phyloP scores from a whole-genome alignment of 768 basidiomycete species.

The Mycena vitilis region DNA sequence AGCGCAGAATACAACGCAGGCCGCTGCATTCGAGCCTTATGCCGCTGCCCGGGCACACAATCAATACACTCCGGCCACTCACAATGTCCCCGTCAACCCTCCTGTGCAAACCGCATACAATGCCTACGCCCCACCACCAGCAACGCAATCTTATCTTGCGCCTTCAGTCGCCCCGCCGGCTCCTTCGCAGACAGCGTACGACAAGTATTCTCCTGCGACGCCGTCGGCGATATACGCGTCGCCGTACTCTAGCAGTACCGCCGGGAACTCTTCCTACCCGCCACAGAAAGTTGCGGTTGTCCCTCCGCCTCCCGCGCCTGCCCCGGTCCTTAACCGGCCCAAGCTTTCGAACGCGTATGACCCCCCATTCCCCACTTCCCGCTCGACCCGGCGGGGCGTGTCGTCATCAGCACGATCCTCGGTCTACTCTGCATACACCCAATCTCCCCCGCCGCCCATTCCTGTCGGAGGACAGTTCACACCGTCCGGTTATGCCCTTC shows the following conservation, averaged over 20 bases:
- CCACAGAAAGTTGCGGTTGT: conserved; percentile 41
- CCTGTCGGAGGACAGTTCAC: conserved; percentile 25
- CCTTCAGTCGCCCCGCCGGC: conserved; percentile 34
- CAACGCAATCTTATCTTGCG: conserved; percentile 40
- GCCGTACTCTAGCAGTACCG: conserved; percentile 29
- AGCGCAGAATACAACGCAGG: conserved; percentile 29
- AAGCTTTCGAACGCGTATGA: conserved; percentile 81
- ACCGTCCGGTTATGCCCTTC: conserved; percentile 33
- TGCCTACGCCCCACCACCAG: conserved; percentile 49
- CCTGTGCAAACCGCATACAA: conserved; percentile 41
- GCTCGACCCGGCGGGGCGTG: conserved; percentile 47
- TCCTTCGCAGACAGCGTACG: conserved; percentile 31
- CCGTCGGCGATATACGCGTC: conserved; percentile 45
- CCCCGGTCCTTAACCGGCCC: conserved; percentile 66
- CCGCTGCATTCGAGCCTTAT: conserved; percentile 30
- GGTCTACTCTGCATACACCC: conserved; percentile 37
- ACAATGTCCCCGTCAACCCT: conserved; percentile 29
- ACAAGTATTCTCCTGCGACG: conserved; percentile 36
- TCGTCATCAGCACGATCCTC: conserved; percentile 43
- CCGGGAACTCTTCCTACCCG: conserved; percentile 35
- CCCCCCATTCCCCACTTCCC: conserved; percentile 73
- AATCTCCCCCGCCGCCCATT: conserved; percentile 29
- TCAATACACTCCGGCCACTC: conserved; percentile 29
- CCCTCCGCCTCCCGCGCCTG: conserved; percentile 50
- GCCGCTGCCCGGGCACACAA: conserved; percentile 15